These are phyloP conservation scores for Tripterygium wilfordii DNA, from an alignment of 177 flowering plant genomes.

Conservation along the genomic window DNA sequence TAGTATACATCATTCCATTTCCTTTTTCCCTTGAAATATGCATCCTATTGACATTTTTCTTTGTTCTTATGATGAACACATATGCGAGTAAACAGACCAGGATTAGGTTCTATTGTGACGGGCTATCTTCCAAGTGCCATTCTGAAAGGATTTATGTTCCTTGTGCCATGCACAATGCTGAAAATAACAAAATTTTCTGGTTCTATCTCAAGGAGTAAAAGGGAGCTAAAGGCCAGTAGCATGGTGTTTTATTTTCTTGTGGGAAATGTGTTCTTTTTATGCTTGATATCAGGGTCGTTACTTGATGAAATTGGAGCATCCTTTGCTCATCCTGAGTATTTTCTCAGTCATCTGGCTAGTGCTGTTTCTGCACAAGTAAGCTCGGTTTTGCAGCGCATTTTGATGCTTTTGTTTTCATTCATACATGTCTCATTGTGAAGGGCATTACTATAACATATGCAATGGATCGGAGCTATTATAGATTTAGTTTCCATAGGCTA, in stretches of 20 bases:
- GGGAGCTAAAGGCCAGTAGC: conserved; percentile 73
- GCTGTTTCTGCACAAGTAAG: conserved; percentile 86
- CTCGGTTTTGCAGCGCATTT: too few relatives aligned
- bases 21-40: too few relatives aligned
- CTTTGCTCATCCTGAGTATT: conserved; percentile 52
- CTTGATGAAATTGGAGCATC: conserved; percentile 78
- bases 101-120: conserved; percentile 70
- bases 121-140: conserved; percentile 90
- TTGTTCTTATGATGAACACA: too few relatives aligned
- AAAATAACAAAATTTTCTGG: conserved; percentile 57
- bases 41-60: too few relatives aligned
- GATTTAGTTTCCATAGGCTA: too few relatives aligned
- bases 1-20: too few relatives aligned
- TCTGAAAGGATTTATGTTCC: conserved; percentile 65
- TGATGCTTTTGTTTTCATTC: too few relatives aligned
- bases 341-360: conserved; percentile 76
- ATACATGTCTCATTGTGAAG: too few relatives aligned
- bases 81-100: conserved; percentile 90
- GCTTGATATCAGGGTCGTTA: conserved; percentile 85
- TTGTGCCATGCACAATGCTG: conserved; percentile 72
- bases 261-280: conserved; percentile 85
- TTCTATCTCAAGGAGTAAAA: conserved; percentile 59
- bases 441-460: too few relatives aligned
- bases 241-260: conserved; percentile 91
- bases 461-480: too few relatives aligned